Conservation (phyloP, 306 rosid genomes). For the Vigna radiata region DNA sequence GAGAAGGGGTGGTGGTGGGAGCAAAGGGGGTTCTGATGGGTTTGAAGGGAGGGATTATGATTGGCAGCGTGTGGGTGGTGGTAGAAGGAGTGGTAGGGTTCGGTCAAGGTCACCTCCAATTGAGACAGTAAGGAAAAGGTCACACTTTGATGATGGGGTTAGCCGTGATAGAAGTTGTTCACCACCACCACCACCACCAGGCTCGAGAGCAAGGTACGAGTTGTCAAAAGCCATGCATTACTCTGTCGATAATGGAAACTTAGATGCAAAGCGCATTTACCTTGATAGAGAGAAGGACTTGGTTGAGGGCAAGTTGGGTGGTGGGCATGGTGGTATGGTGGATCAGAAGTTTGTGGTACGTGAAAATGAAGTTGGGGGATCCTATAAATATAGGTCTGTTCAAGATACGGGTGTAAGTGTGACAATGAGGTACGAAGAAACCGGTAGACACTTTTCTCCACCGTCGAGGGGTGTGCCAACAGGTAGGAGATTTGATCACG, state of each 20-base stretch:
- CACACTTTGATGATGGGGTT: conserved; percentile 58
- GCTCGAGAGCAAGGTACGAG: conserved; percentile 57
- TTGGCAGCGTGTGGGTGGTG: conserved; percentile 65
- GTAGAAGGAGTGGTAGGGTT: conserved; percentile 50
- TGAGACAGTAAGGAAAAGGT: conserved; percentile 56
- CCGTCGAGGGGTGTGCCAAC: conserved; percentile 48
- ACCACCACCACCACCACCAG: conserved; percentile 53
- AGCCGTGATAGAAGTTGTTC: conserved; percentile 53
- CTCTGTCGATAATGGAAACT: conserved; percentile 50
- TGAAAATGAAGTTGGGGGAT: conserved; percentile 55
- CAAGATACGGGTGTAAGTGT: conserved; percentile 48
- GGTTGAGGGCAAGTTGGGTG: conserved; percentile 55
- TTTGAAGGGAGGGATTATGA: conserved; percentile 63
- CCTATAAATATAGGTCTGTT: conserved; percentile 61
- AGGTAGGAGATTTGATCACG: conserved; percentile 57
- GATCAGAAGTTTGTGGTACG: conserved; percentile 53
- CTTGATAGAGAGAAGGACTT: conserved; percentile 57
- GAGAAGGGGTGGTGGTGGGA: conserved; percentile 48
- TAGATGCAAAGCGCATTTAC: conserved; percentile 45
- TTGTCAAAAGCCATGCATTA: conserved; percentile 44
- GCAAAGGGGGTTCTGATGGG: conserved; percentile 51
- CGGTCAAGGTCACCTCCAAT: conserved; percentile 65
- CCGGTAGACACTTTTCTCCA: conserved; percentile 49
- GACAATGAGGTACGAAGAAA: conserved; percentile 49
- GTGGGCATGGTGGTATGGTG: conserved; percentile 45